Evolutionary conservation across 805 yeast species (phyloP), one percentile per base, ranked within the genome.

Genomic region (Ogataea henricii): DNA sequence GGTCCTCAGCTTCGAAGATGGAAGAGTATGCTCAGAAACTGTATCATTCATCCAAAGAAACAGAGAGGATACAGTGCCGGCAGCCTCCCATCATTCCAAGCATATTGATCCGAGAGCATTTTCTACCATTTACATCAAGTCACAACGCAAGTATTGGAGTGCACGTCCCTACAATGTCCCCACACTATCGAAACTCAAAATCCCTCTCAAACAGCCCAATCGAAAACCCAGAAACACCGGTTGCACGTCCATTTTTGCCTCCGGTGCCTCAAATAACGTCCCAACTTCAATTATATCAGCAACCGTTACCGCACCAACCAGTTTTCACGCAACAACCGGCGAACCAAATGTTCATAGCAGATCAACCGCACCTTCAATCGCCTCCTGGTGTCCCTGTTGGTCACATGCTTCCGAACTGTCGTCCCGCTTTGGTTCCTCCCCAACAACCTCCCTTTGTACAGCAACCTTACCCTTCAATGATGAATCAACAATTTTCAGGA

Each of bases 1-100:
- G 59, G 3, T 69, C 73, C 45, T 61, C 70, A 22, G 76, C 78
- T 3, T 49, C 59, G 3, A 69, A 64, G 48, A 68, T 74, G 43
- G 81, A 76, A 45, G 69, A 69, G 46, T 63, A 80, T 45, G 72
- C 81, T 0, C 70, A 70, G 35, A 61, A 66, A 4, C 63, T 79
- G 46, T 17, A 25, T 8, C 29, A 17, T 4, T 30, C 29, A 14
- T 14, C 40, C 10, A 36, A 37, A 12, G 42, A 41, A 6, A 17
- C 22, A 12, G 22, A 32, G 4, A 6, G 16, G 22, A 10, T 25
- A 6, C 21, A 13, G 5, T 33, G 13, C 22, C 7, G 39, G 9
- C 9, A 42, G n/a, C 25, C 45, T 5, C 45, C 45, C 10, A 13
- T 12, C 21, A 34, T 42, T 21, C 45, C 45, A 3, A 20, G 22